A percentile compares a stretch with the other conserved stretches of the same genome.
Evolutionary conservation across 1,284 basidiomycete species (phyloP).

Genomic region (Sporisorium exsertum): DNA sequence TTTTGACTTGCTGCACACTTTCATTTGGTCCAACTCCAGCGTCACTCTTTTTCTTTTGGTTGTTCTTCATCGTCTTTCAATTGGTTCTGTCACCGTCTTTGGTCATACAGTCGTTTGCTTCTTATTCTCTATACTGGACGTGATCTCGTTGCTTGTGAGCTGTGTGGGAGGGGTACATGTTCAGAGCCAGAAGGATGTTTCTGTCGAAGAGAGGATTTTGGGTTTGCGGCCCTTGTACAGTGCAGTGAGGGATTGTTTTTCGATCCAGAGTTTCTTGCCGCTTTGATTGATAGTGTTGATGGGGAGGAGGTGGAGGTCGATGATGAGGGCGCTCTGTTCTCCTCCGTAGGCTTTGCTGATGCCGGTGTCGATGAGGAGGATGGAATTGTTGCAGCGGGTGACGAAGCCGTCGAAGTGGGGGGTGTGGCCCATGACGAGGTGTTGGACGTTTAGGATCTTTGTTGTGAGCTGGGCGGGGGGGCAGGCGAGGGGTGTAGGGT

Average conservation of each 20-base stretch:
- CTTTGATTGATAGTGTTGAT: neutral
- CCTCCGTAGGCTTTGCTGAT: conserved; percentile 66
- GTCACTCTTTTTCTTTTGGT: conserved; percentile 26
- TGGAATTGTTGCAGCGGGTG: conserved; percentile 44
- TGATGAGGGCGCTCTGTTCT: conserved; percentile 59
- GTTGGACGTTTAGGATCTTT: conserved; percentile 20
- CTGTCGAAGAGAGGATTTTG: conserved; percentile 25
- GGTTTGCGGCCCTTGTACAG: conserved; percentile 43
- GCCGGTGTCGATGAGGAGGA: conserved; percentile 67
- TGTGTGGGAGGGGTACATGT: neutral
- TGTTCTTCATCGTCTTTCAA: neutral
- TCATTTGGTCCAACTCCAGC: conserved; percentile 31
- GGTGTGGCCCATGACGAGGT: conserved; percentile 66
- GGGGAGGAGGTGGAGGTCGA: conserved; percentile 50
- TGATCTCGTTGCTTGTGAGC: neutral
- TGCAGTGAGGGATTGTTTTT: conserved; percentile 42
- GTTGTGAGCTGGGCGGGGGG: conserved; percentile 26
- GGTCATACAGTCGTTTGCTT: neutral
- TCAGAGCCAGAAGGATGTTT: conserved; percentile 23
- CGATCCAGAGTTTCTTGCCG: conserved; percentile 27
- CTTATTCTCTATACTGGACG: neutral
- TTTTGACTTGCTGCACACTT: neutral
- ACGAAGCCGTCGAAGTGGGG: conserved; percentile 64
- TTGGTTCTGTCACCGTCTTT: neutral
- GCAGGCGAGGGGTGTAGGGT: conserved; percentile 42